Percentiles rank a stretch among this genome's conserved stretches.
phyloP scores from a whole-genome alignment of 139 green algal genomes.

The Tetraselmis chui region DNA sequence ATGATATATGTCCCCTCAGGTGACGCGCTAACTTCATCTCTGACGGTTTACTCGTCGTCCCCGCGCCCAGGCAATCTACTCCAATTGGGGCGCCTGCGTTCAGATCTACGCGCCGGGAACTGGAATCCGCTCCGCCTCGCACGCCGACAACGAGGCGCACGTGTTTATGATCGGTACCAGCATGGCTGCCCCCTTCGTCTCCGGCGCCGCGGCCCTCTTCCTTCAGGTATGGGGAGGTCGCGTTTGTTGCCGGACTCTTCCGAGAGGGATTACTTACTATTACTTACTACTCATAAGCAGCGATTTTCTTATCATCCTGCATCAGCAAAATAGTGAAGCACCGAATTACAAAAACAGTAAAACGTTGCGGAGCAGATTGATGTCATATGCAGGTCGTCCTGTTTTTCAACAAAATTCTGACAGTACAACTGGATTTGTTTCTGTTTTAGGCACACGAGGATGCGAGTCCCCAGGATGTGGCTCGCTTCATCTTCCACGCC shows the following conservation, averaged over 20 bases:
- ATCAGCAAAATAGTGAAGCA: too few species aligned
- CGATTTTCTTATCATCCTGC: too few species aligned
- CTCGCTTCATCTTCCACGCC: neutral
- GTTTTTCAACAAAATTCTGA: too few species aligned
- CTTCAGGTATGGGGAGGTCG: neutral
- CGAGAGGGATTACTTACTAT: too few species aligned
- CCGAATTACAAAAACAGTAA: too few species aligned
- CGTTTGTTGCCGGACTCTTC: too few species aligned
- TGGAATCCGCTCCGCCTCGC: neutral
- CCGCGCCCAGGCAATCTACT: neutral
- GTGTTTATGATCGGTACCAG: neutral
- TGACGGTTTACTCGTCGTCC: too few species aligned
- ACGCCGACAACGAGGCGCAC: neutral
- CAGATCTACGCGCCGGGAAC: neutral
- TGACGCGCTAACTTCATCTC: too few species aligned
- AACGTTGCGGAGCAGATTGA: too few species aligned
- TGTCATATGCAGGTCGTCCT: too few species aligned
- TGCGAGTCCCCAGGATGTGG: neutral
- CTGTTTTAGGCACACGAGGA: neutral
- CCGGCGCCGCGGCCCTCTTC: neutral
- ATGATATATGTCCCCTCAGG: neutral
- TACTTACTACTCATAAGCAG: too few species aligned
- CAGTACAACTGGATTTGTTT: too few species aligned
- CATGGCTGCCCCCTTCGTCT: neutral
- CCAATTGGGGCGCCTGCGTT: neutral